phyloP scores from a whole-genome alignment of 164 flowering plant species.

The Magnolia sinica region DNA sequence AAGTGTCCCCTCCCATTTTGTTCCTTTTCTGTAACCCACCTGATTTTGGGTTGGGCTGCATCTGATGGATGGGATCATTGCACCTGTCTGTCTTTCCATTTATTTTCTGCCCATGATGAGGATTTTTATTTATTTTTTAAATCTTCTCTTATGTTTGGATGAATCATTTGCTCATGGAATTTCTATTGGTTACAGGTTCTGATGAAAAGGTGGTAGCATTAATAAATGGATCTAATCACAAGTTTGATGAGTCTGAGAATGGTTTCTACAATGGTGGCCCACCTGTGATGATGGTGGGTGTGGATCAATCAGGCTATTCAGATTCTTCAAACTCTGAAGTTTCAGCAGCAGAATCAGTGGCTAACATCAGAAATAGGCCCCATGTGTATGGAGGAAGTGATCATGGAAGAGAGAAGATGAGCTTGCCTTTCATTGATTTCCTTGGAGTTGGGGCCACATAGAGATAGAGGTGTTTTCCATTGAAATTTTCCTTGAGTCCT shows the following conservation, averaged over 20 bases:
- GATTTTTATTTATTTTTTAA: too few species aligned
- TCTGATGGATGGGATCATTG: too few species aligned
- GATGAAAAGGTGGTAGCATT: conserved; percentile 11
- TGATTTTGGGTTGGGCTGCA: too few species aligned
- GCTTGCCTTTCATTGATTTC: conserved; percentile 51
- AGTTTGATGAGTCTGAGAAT: conserved; percentile 13
- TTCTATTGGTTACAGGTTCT: conserved; percentile 14
- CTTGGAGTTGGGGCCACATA: conserved; percentile 56
- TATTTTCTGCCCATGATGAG: not conserved
- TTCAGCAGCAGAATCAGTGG: conserved; percentile 41
- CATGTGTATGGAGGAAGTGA: conserved; percentile 21
- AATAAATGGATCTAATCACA: conserved; percentile 15
- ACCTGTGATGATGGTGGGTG: conserved; percentile 12
- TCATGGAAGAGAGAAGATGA: conserved; percentile 18
- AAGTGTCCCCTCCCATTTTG: too few species aligned
- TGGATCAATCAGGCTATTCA: conserved; percentile 27
- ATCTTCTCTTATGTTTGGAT: not conserved
- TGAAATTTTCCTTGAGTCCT: not conserved
- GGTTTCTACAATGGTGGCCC: conserved; percentile 10
- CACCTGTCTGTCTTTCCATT: too few species aligned
- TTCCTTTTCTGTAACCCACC: too few species aligned
- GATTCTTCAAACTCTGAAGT: conserved; percentile 44
- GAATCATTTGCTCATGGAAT: not conserved
- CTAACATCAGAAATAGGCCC: conserved; percentile 20
- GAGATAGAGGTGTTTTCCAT: not conserved